phyloP scores from a whole-genome alignment of 2,329 filamentous ascomycete species.

The Xylariaceae sp. region DNA sequence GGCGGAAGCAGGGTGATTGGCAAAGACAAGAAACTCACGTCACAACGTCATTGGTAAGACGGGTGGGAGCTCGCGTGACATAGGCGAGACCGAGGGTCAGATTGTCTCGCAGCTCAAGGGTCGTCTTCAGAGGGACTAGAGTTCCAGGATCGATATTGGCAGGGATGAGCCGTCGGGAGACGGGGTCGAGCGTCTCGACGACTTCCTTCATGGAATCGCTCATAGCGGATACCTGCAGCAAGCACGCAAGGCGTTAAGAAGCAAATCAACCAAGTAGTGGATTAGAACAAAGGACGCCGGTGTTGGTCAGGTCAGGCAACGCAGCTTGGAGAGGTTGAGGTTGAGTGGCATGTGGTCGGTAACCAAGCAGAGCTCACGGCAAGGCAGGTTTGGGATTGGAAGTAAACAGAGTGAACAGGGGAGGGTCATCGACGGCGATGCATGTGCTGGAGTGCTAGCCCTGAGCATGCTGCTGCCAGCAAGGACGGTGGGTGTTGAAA shows the following conservation, averaged over 20 bases:
- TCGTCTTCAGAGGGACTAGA: slow-evolving; percentile 63
- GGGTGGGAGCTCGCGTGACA: slow-evolving; percentile 69
- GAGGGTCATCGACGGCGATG: not conserved
- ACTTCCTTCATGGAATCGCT: slow-evolving; percentile 37
- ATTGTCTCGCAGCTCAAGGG: slow-evolving; percentile 59
- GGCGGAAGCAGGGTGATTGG: not conserved
- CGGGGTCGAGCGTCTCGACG: slow-evolving; percentile 37
- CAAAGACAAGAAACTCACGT: slow-evolving; percentile 51
- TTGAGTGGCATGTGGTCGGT: not conserved
- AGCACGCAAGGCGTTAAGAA: slow-evolving; percentile 29
- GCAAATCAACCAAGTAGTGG: slow-evolving; percentile 7
- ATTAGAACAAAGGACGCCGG: not conserved
- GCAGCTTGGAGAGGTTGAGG: slow-evolving; percentile 2
- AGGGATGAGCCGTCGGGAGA: slow-evolving; percentile 33
- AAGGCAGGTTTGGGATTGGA: not conserved
- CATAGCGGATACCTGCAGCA: slow-evolving; percentile 34
- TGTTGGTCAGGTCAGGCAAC: not conserved
- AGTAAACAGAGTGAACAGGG: not conserved
- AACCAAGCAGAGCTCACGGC: not conserved
- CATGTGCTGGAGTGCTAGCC: not conserved
- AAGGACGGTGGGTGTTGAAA: not conserved
- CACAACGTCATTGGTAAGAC: slow-evolving; percentile 69
- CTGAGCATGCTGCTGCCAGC: not conserved
- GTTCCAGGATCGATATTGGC: slow-evolving; percentile 31
- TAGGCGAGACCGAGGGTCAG: slow-evolving; percentile 61